Conservation (phyloP, 768 basidiomycete species). For the Kwoniella heveanensis region DNA sequence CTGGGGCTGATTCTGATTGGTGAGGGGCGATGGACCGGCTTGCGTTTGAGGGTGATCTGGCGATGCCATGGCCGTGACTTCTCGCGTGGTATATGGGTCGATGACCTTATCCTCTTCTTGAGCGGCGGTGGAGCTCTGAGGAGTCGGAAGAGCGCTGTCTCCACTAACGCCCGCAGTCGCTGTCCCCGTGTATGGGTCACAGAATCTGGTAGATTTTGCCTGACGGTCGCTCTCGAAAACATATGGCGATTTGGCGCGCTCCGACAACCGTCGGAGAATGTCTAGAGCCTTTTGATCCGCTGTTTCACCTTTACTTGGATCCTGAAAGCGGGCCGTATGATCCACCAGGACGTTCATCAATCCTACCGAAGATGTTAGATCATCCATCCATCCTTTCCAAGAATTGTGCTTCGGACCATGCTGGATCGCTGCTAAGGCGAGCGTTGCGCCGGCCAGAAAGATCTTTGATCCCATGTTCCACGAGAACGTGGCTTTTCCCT, state of each 20-base stretch:
- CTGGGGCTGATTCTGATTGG: not conserved
- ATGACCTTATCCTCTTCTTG: not conserved
- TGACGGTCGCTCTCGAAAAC: not conserved
- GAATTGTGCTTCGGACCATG: not conserved
- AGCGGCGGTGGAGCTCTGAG: not conserved
- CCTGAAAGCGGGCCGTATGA: not conserved
- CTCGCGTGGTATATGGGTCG: slow-evolving; percentile 14
- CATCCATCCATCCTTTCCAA: slow-evolving; percentile 5
- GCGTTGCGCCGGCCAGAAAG: slow-evolving; percentile 9
- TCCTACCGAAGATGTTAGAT: slow-evolving; percentile 6
- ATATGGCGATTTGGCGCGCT: slow-evolving; percentile 1
- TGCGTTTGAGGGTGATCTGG: not conserved
- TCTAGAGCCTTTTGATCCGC: slow-evolving; percentile 10
- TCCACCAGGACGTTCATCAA: slow-evolving; percentile 9
- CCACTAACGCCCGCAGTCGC: not conserved
- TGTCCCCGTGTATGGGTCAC: not conserved
- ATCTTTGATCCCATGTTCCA: slow-evolving; percentile 22
- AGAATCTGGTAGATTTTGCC: not conserved
- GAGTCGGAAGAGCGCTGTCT: not conserved
- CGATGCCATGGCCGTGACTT: not conserved
- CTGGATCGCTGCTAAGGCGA: slow-evolving; percentile 7
- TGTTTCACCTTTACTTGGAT: not conserved
- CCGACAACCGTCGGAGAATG: slow-evolving; percentile 4
- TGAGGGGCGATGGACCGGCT: not conserved
- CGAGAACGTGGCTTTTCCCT: slow-evolving; percentile 6